A percentile compares a stretch with the other conserved stretches of the same genome.
These are phyloP conservation scores for Drechslerella stenobrocha DNA, from an alignment of 2,329 filamentous ascomycete genomes.

Conservation along the genomic window DNA sequence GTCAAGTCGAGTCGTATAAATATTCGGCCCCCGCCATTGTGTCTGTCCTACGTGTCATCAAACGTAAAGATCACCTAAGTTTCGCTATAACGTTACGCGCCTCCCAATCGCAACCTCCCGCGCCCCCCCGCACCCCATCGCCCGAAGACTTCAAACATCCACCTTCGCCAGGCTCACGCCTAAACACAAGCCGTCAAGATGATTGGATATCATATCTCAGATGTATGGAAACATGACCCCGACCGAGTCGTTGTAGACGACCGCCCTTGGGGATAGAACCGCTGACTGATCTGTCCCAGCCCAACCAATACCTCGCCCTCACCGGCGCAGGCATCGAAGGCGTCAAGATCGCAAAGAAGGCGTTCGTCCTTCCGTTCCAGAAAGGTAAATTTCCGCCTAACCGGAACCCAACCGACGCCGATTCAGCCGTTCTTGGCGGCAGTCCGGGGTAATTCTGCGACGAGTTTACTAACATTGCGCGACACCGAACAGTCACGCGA, in stretches of 20 bases:
- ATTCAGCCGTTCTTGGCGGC: not conserved
- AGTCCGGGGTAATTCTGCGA: not conserved
- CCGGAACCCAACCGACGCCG: not conserved
- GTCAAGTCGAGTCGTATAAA: constrained; percentile 41
- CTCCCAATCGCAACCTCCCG: not conserved
- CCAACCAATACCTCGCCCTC: constrained; percentile 84
- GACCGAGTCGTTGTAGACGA: not conserved
- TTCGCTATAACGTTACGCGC: not conserved
- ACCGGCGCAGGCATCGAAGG: constrained; percentile 75
- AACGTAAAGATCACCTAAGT: constrained; percentile 4
- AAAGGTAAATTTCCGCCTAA: constrained; percentile 55
- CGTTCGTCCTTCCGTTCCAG: constrained; percentile 72
- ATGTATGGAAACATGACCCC: constrained; percentile 31
- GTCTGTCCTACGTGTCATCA: not conserved
- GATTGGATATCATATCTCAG: constrained; percentile 51
- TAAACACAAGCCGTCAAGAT: constrained; percentile 13
- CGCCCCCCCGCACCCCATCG: too few relatives aligned
- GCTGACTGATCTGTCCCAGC: constrained; percentile 53
- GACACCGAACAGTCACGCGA: constrained; percentile 53
- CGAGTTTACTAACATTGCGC: constrained; percentile 46
- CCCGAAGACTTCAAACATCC: too few relatives aligned
- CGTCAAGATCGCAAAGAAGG: constrained; percentile 77
- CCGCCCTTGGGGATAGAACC: not conserved
- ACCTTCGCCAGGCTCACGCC: not conserved
- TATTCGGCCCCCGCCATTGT: constrained; percentile 25